Percentiles rank a stretch among this genome's conserved stretches.
Evolutionary conservation across 352 stramenopile genomes (phyloP).

Genomic region (Paralagenidium karlingii): DNA sequence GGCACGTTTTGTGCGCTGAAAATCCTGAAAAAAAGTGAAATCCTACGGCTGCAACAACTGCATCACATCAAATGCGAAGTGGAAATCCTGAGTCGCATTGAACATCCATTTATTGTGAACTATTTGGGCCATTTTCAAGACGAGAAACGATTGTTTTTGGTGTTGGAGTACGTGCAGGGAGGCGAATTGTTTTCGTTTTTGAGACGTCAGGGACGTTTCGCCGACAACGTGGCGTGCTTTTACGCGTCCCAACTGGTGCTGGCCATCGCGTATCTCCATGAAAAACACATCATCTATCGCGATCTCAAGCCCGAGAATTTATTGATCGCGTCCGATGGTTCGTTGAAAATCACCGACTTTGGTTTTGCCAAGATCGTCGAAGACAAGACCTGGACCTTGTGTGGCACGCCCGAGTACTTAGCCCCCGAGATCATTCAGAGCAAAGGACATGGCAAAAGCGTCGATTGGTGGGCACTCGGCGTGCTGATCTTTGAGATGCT

Average conservation of each 20-base stretch:
- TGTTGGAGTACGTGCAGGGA: conserved; percentile 88
- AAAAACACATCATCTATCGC: conserved; percentile 88
- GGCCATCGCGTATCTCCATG: conserved; percentile 82
- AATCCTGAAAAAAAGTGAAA: conserved; percentile 88
- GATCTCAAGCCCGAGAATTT: conserved; percentile 91
- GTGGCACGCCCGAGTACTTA: conserved; percentile 89
- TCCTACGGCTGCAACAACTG: conserved; percentile 81
- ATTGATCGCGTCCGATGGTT: conserved; percentile 79
- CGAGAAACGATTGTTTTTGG: conserved; percentile 77
- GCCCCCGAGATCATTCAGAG: conserved; percentile 89
- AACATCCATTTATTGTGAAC: conserved; percentile 87
- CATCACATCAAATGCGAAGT: conserved; percentile 89
- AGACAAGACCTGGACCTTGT: conserved; percentile 86
- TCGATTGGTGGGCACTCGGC: conserved; percentile 88
- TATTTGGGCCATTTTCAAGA: conserved; percentile 84
- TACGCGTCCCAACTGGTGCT: conserved; percentile 83
- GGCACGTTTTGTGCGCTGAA: conserved; percentile 78
- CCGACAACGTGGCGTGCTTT: conserved; percentile 78
- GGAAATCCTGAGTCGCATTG: conserved; percentile 76
- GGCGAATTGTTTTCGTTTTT: conserved; percentile 90
- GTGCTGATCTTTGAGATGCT: conserved; percentile 90
- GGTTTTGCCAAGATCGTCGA: conserved; percentile 89
- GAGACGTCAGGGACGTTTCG: conserved; percentile 61
- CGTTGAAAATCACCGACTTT: conserved; percentile 91
- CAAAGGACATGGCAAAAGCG: conserved; percentile 81